Base-by-base conservation (phyloP, 1,139 yeast species). In the Hyphopichia buzzinii region DNA sequence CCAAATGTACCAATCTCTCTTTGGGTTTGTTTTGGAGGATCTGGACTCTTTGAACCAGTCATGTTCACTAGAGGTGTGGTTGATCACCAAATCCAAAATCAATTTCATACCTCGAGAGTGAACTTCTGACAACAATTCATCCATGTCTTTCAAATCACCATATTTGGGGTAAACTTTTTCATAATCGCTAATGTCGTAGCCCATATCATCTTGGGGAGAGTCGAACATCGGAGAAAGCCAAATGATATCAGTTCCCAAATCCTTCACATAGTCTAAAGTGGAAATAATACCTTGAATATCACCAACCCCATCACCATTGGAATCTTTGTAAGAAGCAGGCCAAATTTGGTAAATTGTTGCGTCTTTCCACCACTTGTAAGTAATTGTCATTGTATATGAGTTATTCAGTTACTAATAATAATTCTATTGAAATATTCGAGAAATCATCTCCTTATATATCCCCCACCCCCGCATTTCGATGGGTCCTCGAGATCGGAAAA, bases 171-270 rank as follows among this genome's bases (percentile, higher is more conserved):
- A 50, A n/a, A 54, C 49, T 15, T 31, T 43, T 38, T 51, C 51
- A 41, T 54, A 54, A 47, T 54, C 50, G 28, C 53, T 44, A 29
- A 54, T 50, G 33, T 54, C 58, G 41, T 54, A 54, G 5, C 58
- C 58, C 58, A 54, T 54, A 36, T 54, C 58, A 35, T 51, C 57
- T 34, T 54, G 58, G 11, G 58, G 58, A 4, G 55, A 50, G 39
- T 54, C 57, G 39, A 36, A 54, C 50, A 49, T 50, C n/a, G 58
- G 58, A 19, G 52, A 47, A 38, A 54, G 43, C 58, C 58, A 54
- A 29, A 54, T 42, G 30, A 52, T 50, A 24, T 52, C 56, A n/a
- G 46, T 40, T 5, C 58, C 58, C 34, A 54, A 40, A 30, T 39
- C 36, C 38, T 52, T 48, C 38, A 54, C 39, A 38, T 54, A 52